These are phyloP conservation scores for Rhexocercosporidium sp. DNA, from an alignment of 2,329 filamentous ascomycete genomes.

Conservation along the genomic window DNA sequence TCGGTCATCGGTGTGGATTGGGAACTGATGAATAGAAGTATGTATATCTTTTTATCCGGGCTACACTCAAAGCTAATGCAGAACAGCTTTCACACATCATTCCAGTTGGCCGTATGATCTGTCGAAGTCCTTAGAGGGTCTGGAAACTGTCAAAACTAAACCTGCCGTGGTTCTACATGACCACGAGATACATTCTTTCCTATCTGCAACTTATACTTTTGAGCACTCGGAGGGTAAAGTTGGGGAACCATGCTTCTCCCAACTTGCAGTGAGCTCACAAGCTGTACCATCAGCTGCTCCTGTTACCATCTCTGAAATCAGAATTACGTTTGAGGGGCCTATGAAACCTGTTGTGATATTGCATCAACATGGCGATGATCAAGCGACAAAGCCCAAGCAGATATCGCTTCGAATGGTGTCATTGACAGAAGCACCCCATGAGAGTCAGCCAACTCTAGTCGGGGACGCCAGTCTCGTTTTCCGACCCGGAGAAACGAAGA, in stretches of 20 bases:
- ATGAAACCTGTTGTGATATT: constrained; percentile 59
- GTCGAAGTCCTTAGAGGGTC: constrained; percentile 57
- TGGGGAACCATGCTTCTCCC: constrained; percentile 62
- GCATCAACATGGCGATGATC: constrained; percentile 30
- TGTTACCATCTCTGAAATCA: constrained; percentile 56
- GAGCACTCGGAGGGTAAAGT: constrained; percentile 63
- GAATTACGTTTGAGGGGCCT: constrained; percentile 61
- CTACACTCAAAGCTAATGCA: constrained; percentile 30
- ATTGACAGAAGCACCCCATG: constrained; percentile 35
- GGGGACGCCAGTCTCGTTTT: constrained; percentile 70
- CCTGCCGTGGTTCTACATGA: constrained; percentile 58
- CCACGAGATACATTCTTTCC: constrained; percentile 56
- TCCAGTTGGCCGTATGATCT: constrained; percentile 67
- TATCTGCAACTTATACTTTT: constrained; percentile 63
- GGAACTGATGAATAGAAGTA: constrained; percentile 66
- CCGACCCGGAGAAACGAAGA: constrained; percentile 67
- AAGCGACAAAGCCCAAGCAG: neutral
- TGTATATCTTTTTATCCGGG: constrained; percentile 38
- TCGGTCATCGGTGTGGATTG: constrained; percentile 67
- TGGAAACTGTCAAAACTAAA: constrained; percentile 49
- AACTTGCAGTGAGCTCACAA: constrained; percentile 62
- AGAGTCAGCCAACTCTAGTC: constrained; percentile 48
- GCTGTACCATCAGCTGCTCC: constrained; percentile 58
- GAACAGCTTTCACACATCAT: constrained; percentile 57
- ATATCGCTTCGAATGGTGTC: constrained; percentile 29